These are phyloP conservation scores for Schizosaccharomyces octosporus DNA, from an alignment of 805 yeast genomes.

Conservation along the genomic window DNA sequence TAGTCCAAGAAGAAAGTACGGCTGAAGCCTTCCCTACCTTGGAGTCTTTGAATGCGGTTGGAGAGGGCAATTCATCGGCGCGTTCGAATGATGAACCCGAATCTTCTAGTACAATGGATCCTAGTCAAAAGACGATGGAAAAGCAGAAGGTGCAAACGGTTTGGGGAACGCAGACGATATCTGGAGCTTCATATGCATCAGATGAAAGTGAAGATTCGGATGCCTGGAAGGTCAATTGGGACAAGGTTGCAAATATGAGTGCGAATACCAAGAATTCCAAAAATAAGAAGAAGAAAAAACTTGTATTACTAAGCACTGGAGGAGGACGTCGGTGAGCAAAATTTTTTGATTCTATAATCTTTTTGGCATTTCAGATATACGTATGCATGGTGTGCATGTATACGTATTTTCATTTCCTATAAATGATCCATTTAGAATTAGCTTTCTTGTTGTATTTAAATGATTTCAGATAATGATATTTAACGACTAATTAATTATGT, in stretches of 20 bases:
- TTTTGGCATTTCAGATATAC: too few relatives aligned
- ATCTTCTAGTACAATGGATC: conserved; percentile 9
- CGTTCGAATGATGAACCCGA: conserved; percentile 2
- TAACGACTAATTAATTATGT: too few relatives aligned
- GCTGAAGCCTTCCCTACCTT: not conserved
- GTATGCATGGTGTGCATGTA: too few relatives aligned
- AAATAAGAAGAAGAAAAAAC: conserved; percentile 19
- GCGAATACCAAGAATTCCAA: conserved; percentile 19
- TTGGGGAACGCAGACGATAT: conserved; percentile 47
- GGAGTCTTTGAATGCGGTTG: conserved; percentile 4
- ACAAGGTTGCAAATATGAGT: conserved; percentile 24
- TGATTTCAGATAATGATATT: too few relatives aligned
- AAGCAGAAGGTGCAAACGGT: conserved; percentile 21
- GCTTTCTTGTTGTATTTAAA: too few relatives aligned
- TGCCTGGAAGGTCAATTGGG: conserved; percentile 24
- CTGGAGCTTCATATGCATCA: conserved; percentile 4
- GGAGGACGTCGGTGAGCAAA: not conserved
- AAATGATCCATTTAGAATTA: too few relatives aligned
- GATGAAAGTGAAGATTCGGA: conserved; percentile 16
- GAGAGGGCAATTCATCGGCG: conserved; percentile 2
- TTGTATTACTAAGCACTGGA: conserved; percentile 8
- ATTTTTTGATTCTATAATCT: too few relatives aligned
- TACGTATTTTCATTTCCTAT: too few relatives aligned
- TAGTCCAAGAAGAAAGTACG: not conserved
- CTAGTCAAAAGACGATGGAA: conserved; percentile 12